Evolutionary conservation across 495 filamentous ascomycete genomes (phyloP).

Genomic region (Elaphomyces granulatus): DNA sequence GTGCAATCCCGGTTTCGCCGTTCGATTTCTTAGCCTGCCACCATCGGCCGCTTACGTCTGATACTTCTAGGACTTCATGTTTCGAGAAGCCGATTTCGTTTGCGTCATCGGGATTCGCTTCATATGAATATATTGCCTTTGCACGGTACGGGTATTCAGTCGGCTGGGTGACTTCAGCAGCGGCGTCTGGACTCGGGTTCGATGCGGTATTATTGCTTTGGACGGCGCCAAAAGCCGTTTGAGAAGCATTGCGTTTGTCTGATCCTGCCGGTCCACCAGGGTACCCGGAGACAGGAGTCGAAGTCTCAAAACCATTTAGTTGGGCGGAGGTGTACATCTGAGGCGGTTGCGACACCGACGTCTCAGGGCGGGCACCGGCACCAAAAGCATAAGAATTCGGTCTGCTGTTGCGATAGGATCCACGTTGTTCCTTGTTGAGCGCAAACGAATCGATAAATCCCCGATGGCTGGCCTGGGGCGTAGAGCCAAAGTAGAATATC

Average conservation of each 20-base stretch:
- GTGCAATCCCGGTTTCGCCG: slow-evolving; percentile 93
- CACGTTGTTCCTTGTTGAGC: slow-evolving; percentile 66
- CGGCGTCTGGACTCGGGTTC: slow-evolving; percentile 16
- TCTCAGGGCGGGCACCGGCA: slow-evolving; percentile 61
- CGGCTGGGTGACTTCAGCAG: slow-evolving; percentile 57
- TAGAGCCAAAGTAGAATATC: slow-evolving; percentile 97
- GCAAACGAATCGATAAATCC: slow-evolving; percentile 94
- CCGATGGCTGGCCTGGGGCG: slow-evolving; percentile 73
- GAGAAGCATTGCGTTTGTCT: slow-evolving; percentile 41
- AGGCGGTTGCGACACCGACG: slow-evolving; percentile 58
- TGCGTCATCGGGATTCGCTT: slow-evolving; percentile 93
- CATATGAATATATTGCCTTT: slow-evolving; percentile 97
- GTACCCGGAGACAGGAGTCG: slow-evolving; percentile 74
- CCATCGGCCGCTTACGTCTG: slow-evolving; percentile 93
- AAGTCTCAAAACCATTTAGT: slow-evolving; percentile 90
- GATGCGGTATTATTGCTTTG: slow-evolving; percentile 19
- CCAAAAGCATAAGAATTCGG: slow-evolving; percentile 35
- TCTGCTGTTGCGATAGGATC: slow-evolving; percentile 51
- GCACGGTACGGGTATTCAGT: slow-evolving; percentile 95
- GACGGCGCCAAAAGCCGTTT: slow-evolving; percentile 38
- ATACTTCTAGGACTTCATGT: slow-evolving; percentile 93
- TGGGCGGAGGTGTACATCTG: slow-evolving; percentile 97
- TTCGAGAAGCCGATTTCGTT: slow-evolving; percentile 97
- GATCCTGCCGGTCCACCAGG: slow-evolving; percentile 47
- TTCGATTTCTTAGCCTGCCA: slow-evolving; percentile 91